Evolutionary conservation across 2,329 filamentous ascomycete species (phyloP).

Genomic region (Biscogniauxia mediterranea): DNA sequence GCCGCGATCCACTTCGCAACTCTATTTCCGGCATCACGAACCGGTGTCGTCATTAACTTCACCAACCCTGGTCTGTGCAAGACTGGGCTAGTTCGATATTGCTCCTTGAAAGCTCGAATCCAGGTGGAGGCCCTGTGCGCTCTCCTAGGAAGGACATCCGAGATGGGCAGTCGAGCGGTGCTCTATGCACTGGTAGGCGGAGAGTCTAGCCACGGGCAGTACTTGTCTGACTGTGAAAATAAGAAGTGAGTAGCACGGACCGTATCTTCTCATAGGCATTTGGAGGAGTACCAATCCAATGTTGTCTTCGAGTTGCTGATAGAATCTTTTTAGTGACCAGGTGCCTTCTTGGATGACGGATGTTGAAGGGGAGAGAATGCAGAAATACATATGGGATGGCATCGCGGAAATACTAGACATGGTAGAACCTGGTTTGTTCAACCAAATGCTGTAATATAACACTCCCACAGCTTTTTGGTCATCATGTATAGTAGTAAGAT

Average conservation of each 20-base stretch:
- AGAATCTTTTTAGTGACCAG: neutral
- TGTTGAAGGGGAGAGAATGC: neutral
- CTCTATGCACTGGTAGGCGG: neutral
- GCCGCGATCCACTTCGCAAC: slow-evolving; percentile 28
- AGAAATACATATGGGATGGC: neutral
- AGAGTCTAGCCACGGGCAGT: neutral
- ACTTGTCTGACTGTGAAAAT: slow-evolving; percentile 1
- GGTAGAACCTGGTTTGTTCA: slow-evolving; percentile 2
- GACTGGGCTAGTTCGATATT: slow-evolving; percentile 17
- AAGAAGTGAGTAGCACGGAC: neutral
- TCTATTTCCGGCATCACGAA: slow-evolving; percentile 18
- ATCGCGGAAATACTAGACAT: slow-evolving; percentile 2
- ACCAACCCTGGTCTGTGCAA: slow-evolving; percentile 32
- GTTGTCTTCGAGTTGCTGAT: neutral
- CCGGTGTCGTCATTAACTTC: slow-evolving; percentile 33
- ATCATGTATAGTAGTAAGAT: neutral
- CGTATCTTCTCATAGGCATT: neutral
- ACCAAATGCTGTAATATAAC: neutral
- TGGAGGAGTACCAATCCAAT: neutral
- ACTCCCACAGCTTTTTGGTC: neutral
- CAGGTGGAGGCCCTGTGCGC: neutral
- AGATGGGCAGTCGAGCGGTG: slow-evolving; percentile 4
- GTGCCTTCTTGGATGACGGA: neutral
- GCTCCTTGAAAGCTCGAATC: neutral
- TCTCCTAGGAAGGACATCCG: neutral